Conservation (phyloP, 345 rosid genomes). For the Rhodamnia rubescens region DNA sequence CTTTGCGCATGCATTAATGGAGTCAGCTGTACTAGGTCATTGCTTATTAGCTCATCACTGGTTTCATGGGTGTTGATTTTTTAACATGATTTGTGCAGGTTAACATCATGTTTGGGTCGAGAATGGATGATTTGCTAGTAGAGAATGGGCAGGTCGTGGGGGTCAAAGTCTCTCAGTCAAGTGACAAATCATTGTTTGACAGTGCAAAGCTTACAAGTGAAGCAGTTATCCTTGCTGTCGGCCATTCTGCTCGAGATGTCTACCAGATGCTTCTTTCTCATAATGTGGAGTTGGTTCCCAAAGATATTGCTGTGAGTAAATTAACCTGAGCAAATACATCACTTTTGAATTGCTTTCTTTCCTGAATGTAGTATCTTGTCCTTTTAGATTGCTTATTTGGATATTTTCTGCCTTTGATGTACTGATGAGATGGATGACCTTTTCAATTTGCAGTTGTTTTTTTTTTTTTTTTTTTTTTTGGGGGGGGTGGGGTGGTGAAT, state of each 20-base stretch:
- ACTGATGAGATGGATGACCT: not conserved
- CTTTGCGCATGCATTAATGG: not conserved
- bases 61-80: not conserved
- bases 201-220: constrained; percentile 39
- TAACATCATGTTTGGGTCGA: constrained; percentile 61
- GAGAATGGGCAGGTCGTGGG: constrained; percentile 60
- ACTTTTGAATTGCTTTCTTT: not conserved
- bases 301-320: constrained; percentile 82
- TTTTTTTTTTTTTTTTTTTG: too few relatives aligned
- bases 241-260: constrained; percentile 93
- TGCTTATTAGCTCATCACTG: constrained; percentile 1
- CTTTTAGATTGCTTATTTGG: not conserved
- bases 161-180: constrained; percentile 53
- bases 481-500: too few relatives aligned
- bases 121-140: constrained; percentile 75
- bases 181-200: constrained; percentile 18
- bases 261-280: constrained; percentile 91
- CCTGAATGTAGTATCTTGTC: not conserved
- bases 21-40: not conserved
- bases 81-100: constrained; percentile 27
- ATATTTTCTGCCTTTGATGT: not conserved
- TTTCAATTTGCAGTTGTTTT: not conserved
- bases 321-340: not conserved
- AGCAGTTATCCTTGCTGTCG: constrained; percentile 84
- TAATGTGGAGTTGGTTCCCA: constrained; percentile 58